Conservation (phyloP, 805 yeast species). For the Teunomyces pallodes region DNA sequence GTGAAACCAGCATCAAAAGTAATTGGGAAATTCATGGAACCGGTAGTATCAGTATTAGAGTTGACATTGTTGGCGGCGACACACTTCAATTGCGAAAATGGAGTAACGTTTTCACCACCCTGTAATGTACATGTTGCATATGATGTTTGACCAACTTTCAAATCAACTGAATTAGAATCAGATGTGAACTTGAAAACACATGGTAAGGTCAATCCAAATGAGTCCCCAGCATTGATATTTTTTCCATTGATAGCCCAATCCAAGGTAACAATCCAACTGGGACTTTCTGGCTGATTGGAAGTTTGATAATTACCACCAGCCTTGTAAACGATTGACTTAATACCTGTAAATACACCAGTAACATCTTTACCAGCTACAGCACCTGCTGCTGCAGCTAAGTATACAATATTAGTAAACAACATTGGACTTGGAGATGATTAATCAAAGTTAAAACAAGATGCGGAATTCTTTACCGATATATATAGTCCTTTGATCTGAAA, state of each 20-base stretch:
- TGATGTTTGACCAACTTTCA: slow-evolving; percentile 6
- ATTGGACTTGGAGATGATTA: not conserved
- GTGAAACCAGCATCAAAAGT: slow-evolving; percentile 16
- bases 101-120: slow-evolving; percentile 8
- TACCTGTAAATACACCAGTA: slow-evolving; percentile 12
- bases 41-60: slow-evolving; percentile 1
- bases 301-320: not conserved
- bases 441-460: not conserved
- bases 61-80: slow-evolving; percentile 5
- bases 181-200: slow-evolving; percentile 15
- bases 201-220: slow-evolving; percentile 15
- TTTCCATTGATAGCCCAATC: slow-evolving; percentile 9
- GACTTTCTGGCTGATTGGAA: slow-evolving; percentile 5
- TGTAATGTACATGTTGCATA: slow-evolving; percentile 23
- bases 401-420: not conserved
- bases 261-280: slow-evolving; percentile 13
- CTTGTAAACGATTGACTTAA: slow-evolving; percentile 7
- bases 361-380: slow-evolving; percentile 7
- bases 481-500: not conserved
- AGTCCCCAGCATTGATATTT: slow-evolving; percentile 13
- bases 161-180: slow-evolving; percentile 4
- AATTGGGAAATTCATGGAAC: slow-evolving; percentile 17
- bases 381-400: slow-evolving; percentile 3
- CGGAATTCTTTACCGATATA: not conserved
- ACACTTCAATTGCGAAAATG: slow-evolving; percentile 10